Evolutionary conservation across 805 yeast species (phyloP).

Genomic region (Candida loeiensis): DNA sequence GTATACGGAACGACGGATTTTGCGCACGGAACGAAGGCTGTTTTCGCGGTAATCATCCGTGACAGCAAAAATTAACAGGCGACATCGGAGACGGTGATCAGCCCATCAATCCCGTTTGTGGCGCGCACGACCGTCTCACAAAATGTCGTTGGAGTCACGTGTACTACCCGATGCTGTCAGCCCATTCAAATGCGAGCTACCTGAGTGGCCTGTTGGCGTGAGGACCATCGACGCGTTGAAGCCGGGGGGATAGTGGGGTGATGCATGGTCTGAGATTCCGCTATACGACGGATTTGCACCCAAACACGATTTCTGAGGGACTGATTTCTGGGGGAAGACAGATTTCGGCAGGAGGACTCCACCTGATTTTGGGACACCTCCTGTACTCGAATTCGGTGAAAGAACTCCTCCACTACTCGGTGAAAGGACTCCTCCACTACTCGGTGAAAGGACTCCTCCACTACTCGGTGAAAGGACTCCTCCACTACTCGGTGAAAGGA

Average conservation of each 20-base stretch:
- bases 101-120: not conserved
- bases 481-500: constrained; percentile 3
- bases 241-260: constrained; percentile 31
- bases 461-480: not conserved
- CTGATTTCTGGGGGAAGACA: not conserved
- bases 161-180: constrained; percentile 7
- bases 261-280: not conserved
- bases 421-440: not conserved
- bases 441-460: not conserved
- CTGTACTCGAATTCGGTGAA: too few species aligned
- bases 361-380: too few species aligned
- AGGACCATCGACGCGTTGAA: constrained; percentile 15
- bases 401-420: too few species aligned
- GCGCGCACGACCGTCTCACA: not conserved
- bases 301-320: not conserved
- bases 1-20: constrained; percentile 3
- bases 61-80: not conserved
- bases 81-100: constrained; percentile 1
- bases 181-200: constrained; percentile 3
- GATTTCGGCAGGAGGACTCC: too few species aligned
- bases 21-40: constrained; percentile 6
- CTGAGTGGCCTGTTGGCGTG: constrained; percentile 6
- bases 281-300: not conserved
- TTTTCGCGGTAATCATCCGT: not conserved
- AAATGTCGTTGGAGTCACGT: constrained; percentile 4